Base-by-base conservation (phyloP, 2,329 filamentous ascomycete species). In the Calonectria pauciramosa region DNA sequence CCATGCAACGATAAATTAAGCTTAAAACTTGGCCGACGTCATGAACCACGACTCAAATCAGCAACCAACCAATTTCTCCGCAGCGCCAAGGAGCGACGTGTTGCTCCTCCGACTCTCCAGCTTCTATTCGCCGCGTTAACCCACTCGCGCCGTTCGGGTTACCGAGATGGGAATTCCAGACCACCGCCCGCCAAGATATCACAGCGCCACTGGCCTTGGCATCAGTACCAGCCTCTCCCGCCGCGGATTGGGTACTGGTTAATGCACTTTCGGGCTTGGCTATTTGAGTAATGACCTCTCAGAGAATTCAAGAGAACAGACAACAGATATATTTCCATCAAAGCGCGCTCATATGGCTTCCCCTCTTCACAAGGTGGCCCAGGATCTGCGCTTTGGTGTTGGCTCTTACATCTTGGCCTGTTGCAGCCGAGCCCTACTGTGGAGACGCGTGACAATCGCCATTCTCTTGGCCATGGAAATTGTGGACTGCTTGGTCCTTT, bases 11-110 rank as follows among this genome's bases (percentile, higher is more conserved):
- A 47, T 47, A 47, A 47, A 47, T 75, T 73, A 75, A 75, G 73
- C 73, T 75, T 73, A 73, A 75, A 72, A 66, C 70, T 75, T 73
- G 73, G 73, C 73, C 66, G 65, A 75, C 70, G 70, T 75, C 73
- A 75, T 75, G 56, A 32, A 60, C 34, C 72, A 34, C 52, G 41
- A 47, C 32, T 51, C 36, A 26, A 23, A 26, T 26, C 56, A 63
- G 26, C 56, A 28, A 41, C 56, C 56, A 28, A 30, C 56, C 36
- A 41, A 41, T 11, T 41, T 63, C 56, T 41, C 56, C 34, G 56
- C 34, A 41, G 18, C 18, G 56, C 56, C 56, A 63, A 63, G 56
- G 23, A 41, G 34, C 23, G 13, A 44, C 28, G 56, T 18, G 8
- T 41, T 41, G 34, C 56, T 63, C 16, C 18, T 36, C n/a, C 32